Evolutionary conservation across 2,329 filamentous ascomycete genomes (phyloP).

Genomic region (Sphaerulina vaccinii): DNA sequence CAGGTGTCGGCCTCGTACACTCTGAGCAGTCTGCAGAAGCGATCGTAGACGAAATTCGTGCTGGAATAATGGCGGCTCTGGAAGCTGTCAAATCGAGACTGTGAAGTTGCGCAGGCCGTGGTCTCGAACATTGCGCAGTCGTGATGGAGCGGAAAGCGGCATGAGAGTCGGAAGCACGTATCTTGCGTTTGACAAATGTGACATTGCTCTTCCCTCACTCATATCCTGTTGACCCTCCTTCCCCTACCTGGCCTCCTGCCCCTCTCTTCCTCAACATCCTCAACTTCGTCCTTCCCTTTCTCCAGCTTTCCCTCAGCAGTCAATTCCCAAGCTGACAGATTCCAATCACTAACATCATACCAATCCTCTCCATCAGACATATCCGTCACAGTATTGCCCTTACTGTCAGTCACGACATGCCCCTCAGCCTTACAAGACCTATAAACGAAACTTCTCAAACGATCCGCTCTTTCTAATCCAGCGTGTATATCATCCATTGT

Average conservation of each 20-base stretch:
- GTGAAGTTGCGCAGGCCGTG: too few relatives aligned
- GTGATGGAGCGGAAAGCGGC: not conserved
- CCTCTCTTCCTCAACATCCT: conserved; percentile 50
- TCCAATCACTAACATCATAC: conserved; percentile 82
- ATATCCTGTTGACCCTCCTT: conserved; percentile 28
- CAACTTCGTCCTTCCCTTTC: conserved; percentile 80
- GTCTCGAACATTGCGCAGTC: too few relatives aligned
- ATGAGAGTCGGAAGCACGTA: too few relatives aligned
- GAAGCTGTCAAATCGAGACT: conserved; percentile 2
- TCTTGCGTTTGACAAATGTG: too few relatives aligned
- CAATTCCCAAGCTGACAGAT: conserved; percentile 44
- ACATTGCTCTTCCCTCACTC: too few relatives aligned
- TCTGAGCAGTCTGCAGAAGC: conserved; percentile 50
- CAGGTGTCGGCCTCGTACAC: conserved; percentile 56
- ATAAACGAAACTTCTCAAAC: conserved; percentile 68
- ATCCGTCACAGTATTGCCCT: conserved; percentile 48
- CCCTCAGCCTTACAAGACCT: conserved; percentile 77
- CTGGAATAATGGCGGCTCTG: not conserved
- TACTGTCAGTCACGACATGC: conserved; percentile 54
- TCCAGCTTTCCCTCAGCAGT: conserved; percentile 66
- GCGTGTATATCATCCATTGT: conserved; percentile 66
- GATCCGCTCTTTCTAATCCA: conserved; percentile 70
- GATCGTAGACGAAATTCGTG: conserved; percentile 52
- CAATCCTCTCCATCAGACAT: conserved; percentile 88
- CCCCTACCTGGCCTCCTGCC: conserved; percentile 24